Percentiles rank a stretch among this genome's conserved stretches.
Conservation (phyloP, 768 basidiomycete species). For the Lepiota venenata region DNA sequence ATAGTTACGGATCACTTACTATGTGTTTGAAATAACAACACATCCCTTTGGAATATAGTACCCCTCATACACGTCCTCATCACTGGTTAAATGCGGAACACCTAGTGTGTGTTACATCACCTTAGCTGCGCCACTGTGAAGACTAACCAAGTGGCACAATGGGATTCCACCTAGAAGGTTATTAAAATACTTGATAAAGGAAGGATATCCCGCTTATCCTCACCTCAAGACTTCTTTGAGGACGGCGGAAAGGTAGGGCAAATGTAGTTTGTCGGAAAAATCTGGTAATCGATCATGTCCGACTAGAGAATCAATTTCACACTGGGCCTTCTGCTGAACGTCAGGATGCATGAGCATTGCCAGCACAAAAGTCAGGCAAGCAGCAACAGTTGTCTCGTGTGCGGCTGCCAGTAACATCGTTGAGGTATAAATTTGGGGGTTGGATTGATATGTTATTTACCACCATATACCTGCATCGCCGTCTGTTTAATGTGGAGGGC, state of each 20-base stretch:
- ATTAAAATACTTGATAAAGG: neutral
- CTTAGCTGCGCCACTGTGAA: too few species aligned
- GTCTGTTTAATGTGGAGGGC: neutral
- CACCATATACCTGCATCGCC: neutral
- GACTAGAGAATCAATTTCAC: conserved; percentile 23
- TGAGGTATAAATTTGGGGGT: neutral
- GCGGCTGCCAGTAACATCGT: neutral
- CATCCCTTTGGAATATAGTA: conserved; percentile 13
- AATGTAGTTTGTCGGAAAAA: conserved; percentile 16
- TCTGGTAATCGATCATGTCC: conserved; percentile 17
- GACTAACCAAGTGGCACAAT: neutral
- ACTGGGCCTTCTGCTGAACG: conserved; percentile 17
- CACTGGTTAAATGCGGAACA: conserved; percentile 1
- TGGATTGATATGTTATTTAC: neutral
- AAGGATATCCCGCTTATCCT: conserved; percentile 4
- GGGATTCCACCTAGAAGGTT: neutral
- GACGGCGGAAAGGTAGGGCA: conserved; percentile 22
- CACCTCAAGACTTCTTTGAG: conserved; percentile 19
- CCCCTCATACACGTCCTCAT: conserved; percentile 7
- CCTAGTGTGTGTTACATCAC: neutral
- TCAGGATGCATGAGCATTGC: conserved; percentile 17
- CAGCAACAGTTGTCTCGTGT: neutral
- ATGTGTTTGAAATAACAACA: conserved; percentile 6
- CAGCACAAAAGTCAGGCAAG: conserved; percentile 11
- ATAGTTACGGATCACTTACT: neutral